Evolutionary conservation across 2,329 filamentous ascomycete species (phyloP).

Genomic region (Microdochium nivale): DNA sequence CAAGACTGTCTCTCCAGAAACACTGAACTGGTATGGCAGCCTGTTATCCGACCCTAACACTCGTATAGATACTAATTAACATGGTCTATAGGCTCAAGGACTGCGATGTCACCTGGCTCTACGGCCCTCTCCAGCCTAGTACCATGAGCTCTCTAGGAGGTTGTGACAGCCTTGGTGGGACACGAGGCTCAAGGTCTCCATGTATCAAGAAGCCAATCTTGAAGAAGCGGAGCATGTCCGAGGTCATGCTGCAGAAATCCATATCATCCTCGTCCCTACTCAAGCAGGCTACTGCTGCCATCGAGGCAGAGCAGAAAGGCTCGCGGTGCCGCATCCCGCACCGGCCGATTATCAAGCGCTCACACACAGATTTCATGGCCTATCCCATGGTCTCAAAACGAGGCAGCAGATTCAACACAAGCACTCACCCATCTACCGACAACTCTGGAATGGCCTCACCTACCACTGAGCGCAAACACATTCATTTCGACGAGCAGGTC

Average conservation of each 20-base stretch:
- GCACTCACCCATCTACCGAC: constrained; percentile 55
- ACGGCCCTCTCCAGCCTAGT: constrained; percentile 78
- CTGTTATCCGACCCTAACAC: background rate
- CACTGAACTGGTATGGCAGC: constrained; percentile 74
- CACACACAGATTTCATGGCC: constrained; percentile 60
- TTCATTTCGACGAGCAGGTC: constrained; percentile 94
- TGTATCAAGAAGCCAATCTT: constrained; percentile 86
- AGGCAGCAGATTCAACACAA: constrained; percentile 53
- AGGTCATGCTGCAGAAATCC: constrained; percentile 86
- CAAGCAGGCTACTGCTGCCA: constrained; percentile 79
- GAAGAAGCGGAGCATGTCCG: constrained; percentile 94
- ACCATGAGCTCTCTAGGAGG: constrained; percentile 8
- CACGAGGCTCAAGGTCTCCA: constrained; percentile 33
- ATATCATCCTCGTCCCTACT: constrained; percentile 81
- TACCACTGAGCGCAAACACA: constrained; percentile 67
- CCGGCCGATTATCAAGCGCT: constrained; percentile 50
- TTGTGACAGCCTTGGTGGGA: background rate
- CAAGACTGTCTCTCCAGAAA: constrained; percentile 82
- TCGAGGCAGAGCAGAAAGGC: constrained; percentile 69
- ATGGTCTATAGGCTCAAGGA: constrained; percentile 73
- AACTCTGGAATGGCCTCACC: constrained; percentile 63
- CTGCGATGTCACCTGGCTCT: constrained; percentile 95
- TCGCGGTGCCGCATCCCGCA: constrained; percentile 17
- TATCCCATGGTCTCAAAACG: constrained; percentile 55
- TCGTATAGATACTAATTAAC: background rate